A percentile compares a stretch with the other conserved stretches of the same genome.
phyloP scores from a whole-genome alignment of 257 asterid genomes.

The Ocimum tenuiflorum region DNA sequence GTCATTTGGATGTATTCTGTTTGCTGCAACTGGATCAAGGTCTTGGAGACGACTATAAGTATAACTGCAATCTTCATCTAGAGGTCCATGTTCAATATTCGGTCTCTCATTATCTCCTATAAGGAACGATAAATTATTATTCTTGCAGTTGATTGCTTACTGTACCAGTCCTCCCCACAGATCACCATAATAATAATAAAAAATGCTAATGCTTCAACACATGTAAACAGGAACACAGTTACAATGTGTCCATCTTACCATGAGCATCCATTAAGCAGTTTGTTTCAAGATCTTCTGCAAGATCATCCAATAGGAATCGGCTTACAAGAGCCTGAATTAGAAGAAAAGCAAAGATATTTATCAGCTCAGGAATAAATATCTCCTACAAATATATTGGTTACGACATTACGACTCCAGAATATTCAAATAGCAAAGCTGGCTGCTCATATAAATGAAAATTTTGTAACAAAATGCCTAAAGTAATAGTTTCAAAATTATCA shows the following conservation, averaged over 20 bases:
- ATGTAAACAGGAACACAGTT: conserved; percentile 1
- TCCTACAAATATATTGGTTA: background rate
- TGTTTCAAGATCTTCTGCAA: conserved; percentile 44
- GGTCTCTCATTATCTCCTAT: conserved; percentile 40
- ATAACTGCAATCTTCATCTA: conserved; percentile 24
- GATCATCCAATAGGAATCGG: conserved; percentile 69
- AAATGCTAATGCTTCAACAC: background rate
- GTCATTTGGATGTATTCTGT: conserved; percentile 88
- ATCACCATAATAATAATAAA: background rate
- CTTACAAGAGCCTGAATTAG: conserved; percentile 79
- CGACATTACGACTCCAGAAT: too few relatives aligned
- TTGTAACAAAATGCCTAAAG: background rate
- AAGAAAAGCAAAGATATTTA: conserved; percentile 6
- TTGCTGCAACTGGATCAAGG: conserved; percentile 78
- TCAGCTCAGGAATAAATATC: conserved; percentile 8
- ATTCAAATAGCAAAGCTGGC: background rate
- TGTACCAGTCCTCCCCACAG: background rate
- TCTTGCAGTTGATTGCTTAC: background rate
- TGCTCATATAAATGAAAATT: background rate
- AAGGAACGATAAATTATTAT: conserved; percentile 15
- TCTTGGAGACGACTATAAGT: conserved; percentile 51
- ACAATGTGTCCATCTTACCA: conserved; percentile 32
- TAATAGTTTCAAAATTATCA: background rate
- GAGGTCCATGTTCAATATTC: conserved; percentile 32
- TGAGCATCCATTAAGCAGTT: conserved; percentile 35